Conservation (phyloP, 495 filamentous ascomycete species). For the Beverwykella pulmonaria region DNA sequence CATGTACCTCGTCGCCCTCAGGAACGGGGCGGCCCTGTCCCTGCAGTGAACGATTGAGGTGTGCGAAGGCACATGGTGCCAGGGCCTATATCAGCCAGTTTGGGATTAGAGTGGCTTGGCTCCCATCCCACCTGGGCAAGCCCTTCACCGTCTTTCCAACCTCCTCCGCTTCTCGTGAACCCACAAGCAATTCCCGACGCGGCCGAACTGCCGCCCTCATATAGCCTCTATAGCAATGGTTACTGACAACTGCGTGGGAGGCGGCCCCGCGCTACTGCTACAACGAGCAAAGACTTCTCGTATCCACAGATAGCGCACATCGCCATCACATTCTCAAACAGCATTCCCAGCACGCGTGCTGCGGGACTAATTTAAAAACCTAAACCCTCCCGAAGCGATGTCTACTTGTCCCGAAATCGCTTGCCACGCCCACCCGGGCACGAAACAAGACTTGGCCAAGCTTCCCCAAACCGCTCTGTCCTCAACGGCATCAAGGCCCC, state of each 20-base stretch:
- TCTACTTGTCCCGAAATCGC: conserved; percentile 1
- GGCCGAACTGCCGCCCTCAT: background rate
- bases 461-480: background rate
- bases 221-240: background rate
- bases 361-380: conserved; percentile 10
- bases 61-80: background rate
- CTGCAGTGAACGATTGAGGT: background rate
- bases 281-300: background rate
- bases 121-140: background rate
- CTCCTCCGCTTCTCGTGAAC: background rate
- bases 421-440: background rate
- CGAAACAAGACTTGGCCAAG: conserved; percentile 19
- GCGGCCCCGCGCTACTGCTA: background rate
- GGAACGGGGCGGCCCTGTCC: background rate
- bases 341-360: background rate
- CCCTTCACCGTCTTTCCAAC: background rate
- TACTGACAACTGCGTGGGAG: background rate
- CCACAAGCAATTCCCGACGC: background rate
- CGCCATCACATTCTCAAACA: background rate
- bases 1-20: too few relatives aligned
- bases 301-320: background rate
- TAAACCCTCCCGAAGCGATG: background rate
- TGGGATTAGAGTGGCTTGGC: background rate
- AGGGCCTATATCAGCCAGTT: background rate
- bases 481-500: background rate